Base-by-base conservation (phyloP, 768 basidiomycete species). In the Hypsizygus marmoreus region DNA sequence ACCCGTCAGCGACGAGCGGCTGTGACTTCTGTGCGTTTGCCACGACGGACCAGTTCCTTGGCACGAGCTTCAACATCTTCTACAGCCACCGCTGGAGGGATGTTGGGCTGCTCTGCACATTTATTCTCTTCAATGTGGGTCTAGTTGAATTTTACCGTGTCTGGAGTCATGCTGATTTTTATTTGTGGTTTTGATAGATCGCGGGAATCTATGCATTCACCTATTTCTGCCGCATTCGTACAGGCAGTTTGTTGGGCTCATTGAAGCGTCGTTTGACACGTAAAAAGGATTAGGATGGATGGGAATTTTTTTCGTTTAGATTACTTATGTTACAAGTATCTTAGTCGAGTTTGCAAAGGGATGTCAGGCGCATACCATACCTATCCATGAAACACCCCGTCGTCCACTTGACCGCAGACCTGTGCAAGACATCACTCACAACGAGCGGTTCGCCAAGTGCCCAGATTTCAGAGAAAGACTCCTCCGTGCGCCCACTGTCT, bases 21-120 rank as follows among this genome's bases (percentile, higher is more conserved):
- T 91, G 87, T 59, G 53, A 69, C 13, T 85, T 79, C 59, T 87
- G 86, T 51, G 65, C 79, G 1, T 70, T 72, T 22, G 54, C 68
- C 7, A 75, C 69, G 2, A 82, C 84, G 4, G 75, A 86, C 54
- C 58, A 75, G 39, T 88, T 79, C 70, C 64, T 88, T 40, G 65
- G 55, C 2, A 49, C 53, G 8, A 67, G 55, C 50, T 86, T 90
- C 65, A 84, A 82, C 53, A 84, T 89, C 24, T 71, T 61, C 36
- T 90, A 84, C 34, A 64, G 65, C 20, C 55, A 66, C 37, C 70
- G 72, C 32, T 82, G 80, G 79, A 62, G 79, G 28, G 62, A 82
- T 55, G 70, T 75, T 43, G 79, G 79, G 0, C 58, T 84, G 23
- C 57, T 83, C 53, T 71, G 70, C 50, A 76, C 58, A 0, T 81